phyloP scores from a whole-genome alignment of 139 green algal genomes.

The Tetratostichococcus sp. region DNA sequence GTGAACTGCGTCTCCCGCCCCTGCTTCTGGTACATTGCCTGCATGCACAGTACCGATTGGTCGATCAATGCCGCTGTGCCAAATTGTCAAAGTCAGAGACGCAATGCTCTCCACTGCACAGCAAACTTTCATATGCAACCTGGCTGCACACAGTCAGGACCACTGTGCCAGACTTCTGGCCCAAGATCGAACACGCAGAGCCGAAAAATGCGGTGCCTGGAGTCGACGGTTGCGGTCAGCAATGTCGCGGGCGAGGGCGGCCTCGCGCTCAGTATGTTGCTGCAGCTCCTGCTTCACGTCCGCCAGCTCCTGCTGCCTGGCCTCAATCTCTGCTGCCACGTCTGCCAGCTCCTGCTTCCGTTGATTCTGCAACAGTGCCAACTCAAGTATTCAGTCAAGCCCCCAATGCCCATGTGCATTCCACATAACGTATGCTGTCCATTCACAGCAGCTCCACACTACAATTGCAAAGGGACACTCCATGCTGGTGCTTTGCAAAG shows the following conservation, averaged over 20 bases:
- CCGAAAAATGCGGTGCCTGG: constrained; percentile 1
- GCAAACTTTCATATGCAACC: no score
- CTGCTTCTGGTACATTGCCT: constrained; percentile 72
- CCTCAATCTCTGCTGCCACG: constrained; percentile 39
- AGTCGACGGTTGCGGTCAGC: constrained; percentile 14
- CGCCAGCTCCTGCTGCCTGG: constrained; percentile 32
- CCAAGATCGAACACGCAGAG: no score
- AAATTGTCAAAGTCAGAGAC: no score
- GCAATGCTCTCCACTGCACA: no score
- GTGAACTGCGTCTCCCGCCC: constrained; percentile 60
- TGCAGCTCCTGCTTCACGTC: constrained; percentile 21
- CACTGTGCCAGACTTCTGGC: neutral
- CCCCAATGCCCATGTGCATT: neutral
- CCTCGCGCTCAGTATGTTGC: constrained; percentile 23
- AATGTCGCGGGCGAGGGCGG: constrained; percentile 17
- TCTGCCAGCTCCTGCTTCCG: constrained; percentile 25
- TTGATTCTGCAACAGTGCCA: constrained; percentile 19
- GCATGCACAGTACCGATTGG: constrained; percentile 1
- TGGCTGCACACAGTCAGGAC: no score
- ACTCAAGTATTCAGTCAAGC: neutral
- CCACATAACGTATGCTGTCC: no score
- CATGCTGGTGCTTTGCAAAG: no score
- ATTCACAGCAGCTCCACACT: no score
- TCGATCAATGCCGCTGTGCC: no score
- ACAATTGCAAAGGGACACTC: neutral